These are phyloP conservation scores for Blastocrithidia nonstop DNA, from an alignment of 208 protist species.

Conservation along the genomic window DNA sequence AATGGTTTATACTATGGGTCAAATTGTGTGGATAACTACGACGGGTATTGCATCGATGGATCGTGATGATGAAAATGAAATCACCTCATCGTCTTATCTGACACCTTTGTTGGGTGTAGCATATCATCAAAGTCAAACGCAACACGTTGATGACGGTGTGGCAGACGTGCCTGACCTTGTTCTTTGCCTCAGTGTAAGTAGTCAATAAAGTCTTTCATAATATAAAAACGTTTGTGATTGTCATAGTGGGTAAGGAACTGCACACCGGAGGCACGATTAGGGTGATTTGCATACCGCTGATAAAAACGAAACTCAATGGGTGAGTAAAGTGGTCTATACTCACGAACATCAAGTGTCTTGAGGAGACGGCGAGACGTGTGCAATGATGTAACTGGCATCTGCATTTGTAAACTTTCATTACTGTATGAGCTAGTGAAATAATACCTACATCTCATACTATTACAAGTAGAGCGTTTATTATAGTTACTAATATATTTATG, in stretches of 20 bases:
- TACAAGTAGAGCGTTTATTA: too few species aligned
- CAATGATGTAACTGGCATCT: background rate
- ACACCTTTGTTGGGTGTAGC: slow-evolving; percentile 49
- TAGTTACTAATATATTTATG: too few species aligned
- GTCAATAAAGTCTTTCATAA: slow-evolving; percentile 84
- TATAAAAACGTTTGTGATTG: slow-evolving; percentile 75
- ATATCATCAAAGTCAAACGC: slow-evolving; percentile 83
- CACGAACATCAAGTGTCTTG: slow-evolving; percentile 77
- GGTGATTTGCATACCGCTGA: slow-evolving; percentile 83
- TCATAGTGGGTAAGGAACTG: slow-evolving; percentile 86
- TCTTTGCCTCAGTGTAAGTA: slow-evolving; percentile 86
- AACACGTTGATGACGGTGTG: slow-evolving; percentile 80
- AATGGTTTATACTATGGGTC: slow-evolving; percentile 74
- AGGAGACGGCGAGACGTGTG: slow-evolving; percentile 15
- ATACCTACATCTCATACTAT: too few species aligned
- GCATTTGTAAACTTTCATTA: background rate
- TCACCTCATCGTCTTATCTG: slow-evolving; percentile 18
- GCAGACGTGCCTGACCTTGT: slow-evolving; percentile 77
- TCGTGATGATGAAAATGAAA: slow-evolving; percentile 64
- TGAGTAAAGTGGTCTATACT: slow-evolving; percentile 65
- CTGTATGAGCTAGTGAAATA: background rate
- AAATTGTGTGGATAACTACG: slow-evolving; percentile 41
- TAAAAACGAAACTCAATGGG: slow-evolving; percentile 87
- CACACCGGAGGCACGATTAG: slow-evolving; percentile 72
- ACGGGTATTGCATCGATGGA: slow-evolving; percentile 30